Evolutionary conservation across 2,329 filamentous ascomycete species (phyloP).

Genomic region (Huntiella omanensis): DNA sequence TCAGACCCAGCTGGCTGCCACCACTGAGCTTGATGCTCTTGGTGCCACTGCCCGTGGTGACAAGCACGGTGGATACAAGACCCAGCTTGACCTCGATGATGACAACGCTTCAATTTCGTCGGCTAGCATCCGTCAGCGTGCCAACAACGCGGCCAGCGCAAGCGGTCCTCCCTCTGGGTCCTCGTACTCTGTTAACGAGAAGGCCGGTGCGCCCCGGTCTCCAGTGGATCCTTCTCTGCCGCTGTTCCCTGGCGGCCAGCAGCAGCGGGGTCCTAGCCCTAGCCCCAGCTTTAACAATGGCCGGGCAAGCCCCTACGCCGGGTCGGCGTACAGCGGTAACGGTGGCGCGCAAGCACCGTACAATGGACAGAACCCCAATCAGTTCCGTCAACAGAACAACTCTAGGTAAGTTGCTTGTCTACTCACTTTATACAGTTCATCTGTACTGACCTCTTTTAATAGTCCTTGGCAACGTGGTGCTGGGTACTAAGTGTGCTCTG

Average conservation of each 20-base stretch:
- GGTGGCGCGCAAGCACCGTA: conserved; percentile 14
- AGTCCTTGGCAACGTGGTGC: conserved; percentile 29
- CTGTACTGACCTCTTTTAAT: not conserved
- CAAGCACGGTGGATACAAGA: conserved; percentile 33
- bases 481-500: conserved; percentile 20
- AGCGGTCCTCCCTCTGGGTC: conserved; percentile 13
- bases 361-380: conserved; percentile 17
- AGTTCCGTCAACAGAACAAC: conserved; percentile 21
- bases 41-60: conserved; percentile 79
- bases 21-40: conserved; percentile 76
- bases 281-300: conserved; percentile 15
- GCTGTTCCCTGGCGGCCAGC: conserved; percentile 22
- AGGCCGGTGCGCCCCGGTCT: conserved; percentile 17
- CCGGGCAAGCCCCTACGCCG: conserved; percentile 19
- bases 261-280: conserved; percentile 18
- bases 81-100: conserved; percentile 19
- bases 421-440: not conserved
- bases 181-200: conserved; percentile 13
- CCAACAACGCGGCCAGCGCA: conserved; percentile 17
- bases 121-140: conserved; percentile 21
- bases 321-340: conserved; percentile 16
- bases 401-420: conserved; percentile 18
- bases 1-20: conserved; percentile 55
- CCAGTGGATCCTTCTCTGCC: conserved; percentile 26
- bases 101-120: conserved; percentile 24